phyloP scores from a whole-genome alignment of 192 early-diverging fungal species.

The Kappamyces sp. region DNA sequence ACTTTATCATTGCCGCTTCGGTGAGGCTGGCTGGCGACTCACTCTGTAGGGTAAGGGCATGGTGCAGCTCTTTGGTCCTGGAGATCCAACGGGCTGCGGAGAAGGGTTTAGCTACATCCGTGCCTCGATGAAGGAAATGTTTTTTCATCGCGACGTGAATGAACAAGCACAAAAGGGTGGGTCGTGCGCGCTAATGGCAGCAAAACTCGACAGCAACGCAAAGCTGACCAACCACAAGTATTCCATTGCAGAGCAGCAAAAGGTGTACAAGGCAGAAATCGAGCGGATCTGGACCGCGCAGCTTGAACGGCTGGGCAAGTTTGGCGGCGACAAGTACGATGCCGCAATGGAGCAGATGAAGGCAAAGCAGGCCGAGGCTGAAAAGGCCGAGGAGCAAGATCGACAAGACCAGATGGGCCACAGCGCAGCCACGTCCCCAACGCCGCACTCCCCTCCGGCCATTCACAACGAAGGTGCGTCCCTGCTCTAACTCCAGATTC shows the following conservation, averaged over 20 bases:
- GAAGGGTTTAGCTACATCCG: conserved; percentile 98
- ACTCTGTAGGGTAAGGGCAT: conserved; percentile 74
- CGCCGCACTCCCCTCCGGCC: conserved; percentile 22
- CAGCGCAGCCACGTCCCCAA: conserved; percentile 1
- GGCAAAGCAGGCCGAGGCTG: conserved; percentile 14
- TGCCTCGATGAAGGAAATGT: conserved; percentile 96
- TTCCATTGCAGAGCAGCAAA: conserved; percentile 83
- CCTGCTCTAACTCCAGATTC: conserved; percentile 15
- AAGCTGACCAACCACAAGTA: conserved; percentile 34
- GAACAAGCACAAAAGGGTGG: conserved; percentile 11
- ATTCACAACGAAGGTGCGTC: neutral
- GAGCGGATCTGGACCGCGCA: conserved; percentile 91
- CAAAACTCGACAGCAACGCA: conserved; percentile 3
- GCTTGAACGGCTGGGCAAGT: conserved; percentile 55
- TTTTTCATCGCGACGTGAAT: conserved; percentile 73
- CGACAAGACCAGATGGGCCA: conserved; percentile 20
- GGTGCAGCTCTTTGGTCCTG: conserved; percentile 92
- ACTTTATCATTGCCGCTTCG: conserved; percentile 88
- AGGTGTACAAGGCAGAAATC: conserved; percentile 90
- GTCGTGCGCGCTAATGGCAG: neutral
- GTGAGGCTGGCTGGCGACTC: conserved; percentile 11
- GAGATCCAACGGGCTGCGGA: conserved; percentile 90
- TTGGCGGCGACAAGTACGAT: conserved; percentile 38
- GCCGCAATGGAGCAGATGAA: conserved; percentile 21
- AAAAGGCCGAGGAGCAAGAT: conserved; percentile 30